These are phyloP conservation scores for Acrodontium crateriforme DNA, from an alignment of 2,329 filamentous ascomycete genomes.

Conservation along the genomic window DNA sequence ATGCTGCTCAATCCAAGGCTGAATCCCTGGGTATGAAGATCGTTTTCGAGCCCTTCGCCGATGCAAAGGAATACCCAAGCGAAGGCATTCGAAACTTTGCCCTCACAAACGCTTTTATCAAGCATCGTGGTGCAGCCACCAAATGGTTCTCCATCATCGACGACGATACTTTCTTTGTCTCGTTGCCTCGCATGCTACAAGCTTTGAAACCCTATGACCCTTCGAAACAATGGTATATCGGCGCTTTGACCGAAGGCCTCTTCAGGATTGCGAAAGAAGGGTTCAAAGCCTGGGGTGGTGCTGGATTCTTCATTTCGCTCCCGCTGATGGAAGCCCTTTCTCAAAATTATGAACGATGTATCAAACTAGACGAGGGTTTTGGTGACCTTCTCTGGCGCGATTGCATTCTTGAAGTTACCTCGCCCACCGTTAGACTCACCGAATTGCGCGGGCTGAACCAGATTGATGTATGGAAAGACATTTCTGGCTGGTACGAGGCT, in stretches of 20 bases:
- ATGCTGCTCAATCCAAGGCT: slow-evolving; percentile 5
- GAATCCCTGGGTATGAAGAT: slow-evolving; percentile 8
- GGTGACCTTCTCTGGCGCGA: slow-evolving; percentile 16
- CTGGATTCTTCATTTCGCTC: slow-evolving; percentile 16
- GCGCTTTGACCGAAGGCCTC: slow-evolving; percentile 15
- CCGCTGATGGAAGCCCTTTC: slow-evolving; percentile 14
- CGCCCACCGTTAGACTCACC: slow-evolving; percentile 14
- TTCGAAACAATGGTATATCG: slow-evolving; percentile 12
- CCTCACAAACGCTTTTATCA: slow-evolving; percentile 11
- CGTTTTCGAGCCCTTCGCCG: slow-evolving; percentile 11
- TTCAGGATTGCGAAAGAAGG: slow-evolving; percentile 13
- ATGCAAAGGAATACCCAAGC: slow-evolving; percentile 6
- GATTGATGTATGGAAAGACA: slow-evolving; percentile 15
- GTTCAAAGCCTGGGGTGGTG: slow-evolving; percentile 18
- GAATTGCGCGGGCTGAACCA: slow-evolving; percentile 15
- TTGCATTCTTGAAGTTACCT: slow-evolving; percentile 14
- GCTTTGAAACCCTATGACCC: slow-evolving; percentile 11
- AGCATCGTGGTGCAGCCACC: slow-evolving; percentile 7
- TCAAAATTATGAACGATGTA: slow-evolving; percentile 10
- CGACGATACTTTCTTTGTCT: slow-evolving; percentile 19
- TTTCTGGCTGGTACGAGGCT: slow-evolving; percentile 17
- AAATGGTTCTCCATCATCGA: slow-evolving; percentile 17
- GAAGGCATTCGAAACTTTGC: slow-evolving; percentile 16
- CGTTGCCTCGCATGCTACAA: slow-evolving; percentile 10
- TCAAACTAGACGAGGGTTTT: slow-evolving; percentile 10